Base-by-base conservation (phyloP, 768 basidiomycete genomes). In the Butyriboletus loyo region DNA sequence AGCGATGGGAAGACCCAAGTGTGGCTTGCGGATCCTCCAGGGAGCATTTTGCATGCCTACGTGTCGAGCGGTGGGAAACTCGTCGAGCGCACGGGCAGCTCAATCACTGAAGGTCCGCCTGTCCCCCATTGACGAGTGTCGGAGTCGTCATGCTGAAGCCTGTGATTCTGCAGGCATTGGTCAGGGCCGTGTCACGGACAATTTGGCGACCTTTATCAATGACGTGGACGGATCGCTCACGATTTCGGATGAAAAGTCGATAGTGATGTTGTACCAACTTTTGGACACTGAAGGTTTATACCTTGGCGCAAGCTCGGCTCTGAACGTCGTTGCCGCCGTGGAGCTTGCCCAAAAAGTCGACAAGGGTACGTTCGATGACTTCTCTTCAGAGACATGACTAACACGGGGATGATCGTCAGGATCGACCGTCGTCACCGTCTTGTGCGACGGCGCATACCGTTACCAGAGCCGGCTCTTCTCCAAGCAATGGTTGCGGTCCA, bases 391-490 rank as follows among this genome's bases (percentile, higher is more conserved):
- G 6, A 27, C 37, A 7, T 19, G n/a, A 25, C 46, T 51, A 11
- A 54, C 30, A 24, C 21, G n/a, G 9, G 24, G 4, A 46, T 27
- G 49, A 48, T 34, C 34, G 40, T 28, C 55, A 93, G 90, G 89
- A 32, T 87, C 87, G 21, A 91, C 79, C 15, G 77, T 98, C 27
- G 93, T 85, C 2, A 99, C 97, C 5, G 79, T 98, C 47, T 72
- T 99, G 35, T 92, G 89, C 68, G 97, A 99, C 66, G 97, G 96
- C 7, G 97, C 97, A 40, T 96, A 98, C 65, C 82, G 97, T 65
- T 97, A 99, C 66, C 97, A 98, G 73, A 95, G 91, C 55, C 82
- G 97, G 11, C 74, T 99, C 32, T 99, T 99, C 75, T 97, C 94
- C 15, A 89, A 89, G 68, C 82, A 83, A 60, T 99, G 97, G 97